Percentiles rank a stretch among this genome's conserved stretches.
phyloP scores from a whole-genome alignment of 1,284 basidiomycete genomes.

The Hymenochaete sp. region DNA sequence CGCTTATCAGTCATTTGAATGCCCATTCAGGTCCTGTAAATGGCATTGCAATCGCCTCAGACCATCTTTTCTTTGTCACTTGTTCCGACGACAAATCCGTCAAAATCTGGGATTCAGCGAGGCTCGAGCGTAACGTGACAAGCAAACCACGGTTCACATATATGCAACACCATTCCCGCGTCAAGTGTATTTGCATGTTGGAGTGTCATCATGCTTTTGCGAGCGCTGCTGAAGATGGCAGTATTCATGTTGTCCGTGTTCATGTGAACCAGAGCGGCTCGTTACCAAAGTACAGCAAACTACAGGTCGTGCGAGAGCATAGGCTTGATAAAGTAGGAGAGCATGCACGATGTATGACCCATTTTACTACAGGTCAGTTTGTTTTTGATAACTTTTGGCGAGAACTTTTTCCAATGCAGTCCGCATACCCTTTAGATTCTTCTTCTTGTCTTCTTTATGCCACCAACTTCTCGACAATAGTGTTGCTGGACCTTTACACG shows the following conservation, averaged over 20 bases:
- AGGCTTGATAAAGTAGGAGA: constrained; percentile 61
- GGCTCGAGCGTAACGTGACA: constrained; percentile 73
- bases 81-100: constrained; percentile 80
- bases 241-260: constrained; percentile 75
- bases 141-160: constrained; percentile 73
- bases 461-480: constrained; percentile 74
- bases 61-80: constrained; percentile 91
- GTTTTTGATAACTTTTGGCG: neutral
- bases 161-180: constrained; percentile 67
- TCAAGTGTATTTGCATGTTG: constrained; percentile 75
- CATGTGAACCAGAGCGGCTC: constrained; percentile 56
- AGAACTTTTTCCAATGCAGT: constrained; percentile 23
- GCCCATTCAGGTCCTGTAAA: constrained; percentile 79
- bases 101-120: constrained; percentile 77
- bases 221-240: constrained; percentile 80
- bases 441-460: constrained; percentile 75
- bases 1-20: constrained; percentile 76
- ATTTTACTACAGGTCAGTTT: constrained; percentile 61
- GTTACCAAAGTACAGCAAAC: constrained; percentile 70
- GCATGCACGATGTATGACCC: constrained; percentile 69
- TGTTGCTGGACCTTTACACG: constrained; percentile 77
- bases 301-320: constrained; percentile 72
- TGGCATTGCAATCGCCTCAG: constrained; percentile 80
- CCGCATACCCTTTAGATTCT: constrained; percentile 36
- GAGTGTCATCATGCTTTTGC: constrained; percentile 85